Base-by-base conservation (phyloP, 352 stramenopile species). In the Blastocystis sp. region DNA sequence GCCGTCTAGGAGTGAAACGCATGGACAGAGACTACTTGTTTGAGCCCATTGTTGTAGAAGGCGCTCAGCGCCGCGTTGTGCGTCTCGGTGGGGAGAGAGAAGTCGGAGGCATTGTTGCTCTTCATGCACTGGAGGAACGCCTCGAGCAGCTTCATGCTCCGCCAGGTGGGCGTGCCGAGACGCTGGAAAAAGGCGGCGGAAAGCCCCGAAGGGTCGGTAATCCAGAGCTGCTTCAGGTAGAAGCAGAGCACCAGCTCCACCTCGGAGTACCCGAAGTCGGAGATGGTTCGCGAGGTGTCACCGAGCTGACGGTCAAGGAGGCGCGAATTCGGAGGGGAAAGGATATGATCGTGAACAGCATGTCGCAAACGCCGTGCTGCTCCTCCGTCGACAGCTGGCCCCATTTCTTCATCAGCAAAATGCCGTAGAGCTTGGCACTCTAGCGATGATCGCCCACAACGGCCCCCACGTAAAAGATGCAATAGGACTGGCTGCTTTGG, bases 311-410 rank as follows among this genome's bases (percentile, higher is more conserved):
- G 17, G 60, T 84, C 19, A 84, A 84, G 41, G 74, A 84, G 11
- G 48, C 41, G 19, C 21, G 19, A 45, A 14, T 53, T 60, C 19
- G 38, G 21, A 67, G 17, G n/a, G 21, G 3, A 2, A 65, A 69
- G 74, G 74, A 84, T 84, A 84, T 84, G 2, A 84, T 40, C 34
- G 45, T 17, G 56, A 84, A 84, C 10, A 84, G 74, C 11, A 84
- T 67, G 21, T 66, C 21, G 45, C 74, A 84, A 70, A 84, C 21
- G 1, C n/a, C 11, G 23, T 66, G 19, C 19, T 69, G 45, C 61
- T 84, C 17, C 60, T 67, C 45, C n/a, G n/a, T 9, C 34, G 74
- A 52, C 17, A 84, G 2, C 21, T 41, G 52, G 4, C n/a, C 1
- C 74, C 74, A 84, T 41, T 45, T 66, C 52, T 84, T 84, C 28